Evolutionary conservation across 257 asterid genomes (phyloP).

Genomic region (Lycium ferocissimum): DNA sequence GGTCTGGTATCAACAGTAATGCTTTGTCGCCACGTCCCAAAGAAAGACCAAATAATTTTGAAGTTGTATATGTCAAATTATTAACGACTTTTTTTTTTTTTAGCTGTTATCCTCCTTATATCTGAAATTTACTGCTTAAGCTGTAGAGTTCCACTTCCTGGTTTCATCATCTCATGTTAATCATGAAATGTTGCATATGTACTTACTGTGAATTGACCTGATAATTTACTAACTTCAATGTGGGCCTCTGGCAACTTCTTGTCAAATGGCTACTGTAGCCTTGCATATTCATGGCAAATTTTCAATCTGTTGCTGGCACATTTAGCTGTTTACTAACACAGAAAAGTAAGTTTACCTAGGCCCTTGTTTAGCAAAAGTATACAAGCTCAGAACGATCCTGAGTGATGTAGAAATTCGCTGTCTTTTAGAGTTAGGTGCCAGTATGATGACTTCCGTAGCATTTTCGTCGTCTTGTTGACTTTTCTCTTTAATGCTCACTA

Average conservation of each 20-base stretch:
- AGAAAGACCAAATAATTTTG: slow-evolving; percentile 3
- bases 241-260: neutral
- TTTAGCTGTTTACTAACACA: neutral
- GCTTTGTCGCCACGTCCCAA: neutral
- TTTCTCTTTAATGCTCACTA: too few species aligned
- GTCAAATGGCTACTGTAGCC: neutral
- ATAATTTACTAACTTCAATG: neutral
- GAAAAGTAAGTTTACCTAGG: neutral
- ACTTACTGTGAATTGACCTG: slow-evolving; percentile 17
- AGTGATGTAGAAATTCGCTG: neutral
- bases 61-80: neutral
- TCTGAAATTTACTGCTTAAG: slow-evolving; percentile 23
- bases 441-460: neutral
- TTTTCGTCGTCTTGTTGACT: too few species aligned
- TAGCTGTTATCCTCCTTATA: neutral
- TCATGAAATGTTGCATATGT: neutral
- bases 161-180: neutral
- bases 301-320: neutral
- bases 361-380: slow-evolving; percentile 7
- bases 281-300: neutral
- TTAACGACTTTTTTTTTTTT: neutral
- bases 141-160: neutral
- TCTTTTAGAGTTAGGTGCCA: neutral
- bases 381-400: neutral
- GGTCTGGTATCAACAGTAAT: neutral